phyloP scores from a whole-genome alignment of 306 rosid genomes.

The Rosa persica region DNA sequence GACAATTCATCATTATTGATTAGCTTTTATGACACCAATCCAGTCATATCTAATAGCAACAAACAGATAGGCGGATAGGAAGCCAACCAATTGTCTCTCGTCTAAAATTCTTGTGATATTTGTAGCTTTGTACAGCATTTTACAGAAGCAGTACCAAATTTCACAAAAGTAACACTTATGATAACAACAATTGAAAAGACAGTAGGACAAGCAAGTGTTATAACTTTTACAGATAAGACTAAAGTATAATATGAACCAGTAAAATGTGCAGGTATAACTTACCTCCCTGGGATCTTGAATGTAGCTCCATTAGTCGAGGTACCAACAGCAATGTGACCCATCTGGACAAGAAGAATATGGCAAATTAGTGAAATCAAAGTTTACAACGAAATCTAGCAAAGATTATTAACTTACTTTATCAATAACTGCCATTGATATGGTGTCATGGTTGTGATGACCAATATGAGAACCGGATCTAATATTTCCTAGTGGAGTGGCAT shows the following conservation, averaged over 20 bases:
- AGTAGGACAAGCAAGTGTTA: background rate
- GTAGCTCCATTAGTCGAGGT: constrained; percentile 96
- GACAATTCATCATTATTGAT: background rate
- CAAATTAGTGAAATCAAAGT: background rate
- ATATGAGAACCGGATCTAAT: constrained; percentile 39
- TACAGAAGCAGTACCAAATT: background rate
- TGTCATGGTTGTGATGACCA: constrained; percentile 78
- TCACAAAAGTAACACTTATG: background rate
- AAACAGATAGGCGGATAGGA: background rate
- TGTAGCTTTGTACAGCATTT: too few species aligned
- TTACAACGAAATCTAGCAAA: background rate
- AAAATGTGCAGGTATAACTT: constrained; percentile 13
- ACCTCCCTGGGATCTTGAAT: constrained; percentile 98
- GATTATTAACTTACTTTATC: constrained; percentile 57
- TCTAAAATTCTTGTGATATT: background rate
- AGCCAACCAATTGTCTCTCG: background rate
- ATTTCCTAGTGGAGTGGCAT: constrained; percentile 28
- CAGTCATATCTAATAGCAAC: background rate
- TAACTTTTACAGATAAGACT: background rate
- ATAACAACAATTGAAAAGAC: background rate
- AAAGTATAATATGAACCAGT: background rate
- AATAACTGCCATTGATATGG: constrained; percentile 90
- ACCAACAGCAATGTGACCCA: constrained; percentile 84
- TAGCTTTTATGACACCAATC: background rate
- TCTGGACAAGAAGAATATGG: constrained; percentile 43